A percentile compares a stretch with the other conserved stretches of the same genome.
phyloP scores from a whole-genome alignment of 331 rosid genomes.

The Malus hybrid region DNA sequence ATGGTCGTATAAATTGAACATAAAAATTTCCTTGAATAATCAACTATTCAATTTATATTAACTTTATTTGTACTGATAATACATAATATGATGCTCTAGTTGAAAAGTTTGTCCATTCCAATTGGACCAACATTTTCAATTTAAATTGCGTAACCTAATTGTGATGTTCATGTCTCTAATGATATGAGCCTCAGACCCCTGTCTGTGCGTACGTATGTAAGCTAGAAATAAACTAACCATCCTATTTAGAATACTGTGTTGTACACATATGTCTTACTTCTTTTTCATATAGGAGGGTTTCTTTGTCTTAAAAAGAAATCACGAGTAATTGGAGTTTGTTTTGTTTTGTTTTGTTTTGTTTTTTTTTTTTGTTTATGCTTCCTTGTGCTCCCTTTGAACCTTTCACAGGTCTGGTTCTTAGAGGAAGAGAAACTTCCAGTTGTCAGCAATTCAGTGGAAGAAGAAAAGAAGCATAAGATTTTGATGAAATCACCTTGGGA shows the following conservation, averaged over 20 bases:
- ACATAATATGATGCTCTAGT: neutral
- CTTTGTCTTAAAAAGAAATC: too few relatives aligned
- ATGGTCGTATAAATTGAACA: neutral
- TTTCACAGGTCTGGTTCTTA: conserved; percentile 65
- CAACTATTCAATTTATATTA: neutral
- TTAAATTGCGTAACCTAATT: too few relatives aligned
- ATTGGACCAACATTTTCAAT: too few relatives aligned
- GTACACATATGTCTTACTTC: too few relatives aligned
- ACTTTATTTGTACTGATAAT: neutral
- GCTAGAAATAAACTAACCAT: too few relatives aligned
- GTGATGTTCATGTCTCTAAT: too few relatives aligned
- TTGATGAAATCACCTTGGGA: conserved; percentile 96
- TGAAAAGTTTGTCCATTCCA: neutral
- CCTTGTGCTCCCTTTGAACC: neutral
- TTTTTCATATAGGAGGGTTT: too few relatives aligned
- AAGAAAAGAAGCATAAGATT: conserved; percentile 48
- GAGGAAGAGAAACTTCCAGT: conserved; percentile 93
- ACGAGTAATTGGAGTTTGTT: too few relatives aligned
- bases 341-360: too few relatives aligned
- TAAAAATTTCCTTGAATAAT: neutral
- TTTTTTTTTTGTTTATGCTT: neutral
- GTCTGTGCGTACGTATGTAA: too few relatives aligned
- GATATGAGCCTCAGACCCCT: too few relatives aligned
- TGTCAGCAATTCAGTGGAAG: conserved; percentile 48
- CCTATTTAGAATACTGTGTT: too few relatives aligned